phyloP scores from a whole-genome alignment of 2,329 filamentous ascomycete genomes.

The Diaporthe sp. region DNA sequence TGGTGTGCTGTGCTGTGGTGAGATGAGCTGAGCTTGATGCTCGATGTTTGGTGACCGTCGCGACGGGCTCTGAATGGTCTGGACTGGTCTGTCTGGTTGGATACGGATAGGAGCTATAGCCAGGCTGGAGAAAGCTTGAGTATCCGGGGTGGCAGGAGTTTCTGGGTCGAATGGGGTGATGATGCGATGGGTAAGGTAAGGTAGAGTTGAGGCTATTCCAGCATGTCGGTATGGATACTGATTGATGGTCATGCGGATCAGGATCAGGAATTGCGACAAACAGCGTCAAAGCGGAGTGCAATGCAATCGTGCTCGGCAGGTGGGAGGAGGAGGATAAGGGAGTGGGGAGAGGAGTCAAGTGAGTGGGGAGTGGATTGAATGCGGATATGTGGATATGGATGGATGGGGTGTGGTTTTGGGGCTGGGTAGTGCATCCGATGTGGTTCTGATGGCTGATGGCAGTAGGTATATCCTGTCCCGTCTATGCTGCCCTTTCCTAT shows the following conservation, averaged over 20 bases:
- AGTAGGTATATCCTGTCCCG: background rate
- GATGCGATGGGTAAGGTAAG: constrained; percentile 18
- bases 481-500: background rate
- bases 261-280: constrained; percentile 22
- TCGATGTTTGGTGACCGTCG: constrained; percentile 8
- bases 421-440: background rate
- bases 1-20: background rate
- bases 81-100: background rate
- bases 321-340: constrained; percentile 18
- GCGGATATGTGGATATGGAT: background rate
- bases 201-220: constrained; percentile 29
- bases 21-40: background rate
- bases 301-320: constrained; percentile 1
- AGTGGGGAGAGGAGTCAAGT: background rate
- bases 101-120: constrained; percentile 4
- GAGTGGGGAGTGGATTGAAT: background rate
- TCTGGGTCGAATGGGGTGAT: background rate
- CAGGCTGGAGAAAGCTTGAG: constrained; percentile 14
- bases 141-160: background rate
- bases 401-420: constrained; percentile 1
- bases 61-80: constrained; percentile 13
- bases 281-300: constrained; percentile 25
- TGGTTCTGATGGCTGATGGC: background rate
- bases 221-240: constrained; percentile 17
- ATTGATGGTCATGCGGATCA: constrained; percentile 25